Percentiles rank a stretch among this genome's conserved stretches.
Evolutionary conservation across 2,329 filamentous ascomycete species (phyloP).

Genomic region (Fusarium tricinctum): DNA sequence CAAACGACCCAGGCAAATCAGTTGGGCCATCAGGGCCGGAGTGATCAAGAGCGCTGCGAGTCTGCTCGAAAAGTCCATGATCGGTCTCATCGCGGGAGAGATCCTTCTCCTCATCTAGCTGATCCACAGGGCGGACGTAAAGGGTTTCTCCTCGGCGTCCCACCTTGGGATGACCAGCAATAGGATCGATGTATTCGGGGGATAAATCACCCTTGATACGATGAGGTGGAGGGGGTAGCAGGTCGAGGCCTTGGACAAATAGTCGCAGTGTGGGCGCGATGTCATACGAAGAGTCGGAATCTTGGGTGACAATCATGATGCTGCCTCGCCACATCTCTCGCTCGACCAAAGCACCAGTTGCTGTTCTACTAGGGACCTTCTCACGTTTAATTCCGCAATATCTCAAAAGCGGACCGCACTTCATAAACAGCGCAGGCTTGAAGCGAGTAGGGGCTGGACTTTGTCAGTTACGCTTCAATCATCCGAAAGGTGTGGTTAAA

Average conservation of each 20-base stretch:
- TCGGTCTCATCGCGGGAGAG: conserved; percentile 85
- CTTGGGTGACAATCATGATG: conserved; percentile 94
- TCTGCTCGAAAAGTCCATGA: conserved; percentile 83
- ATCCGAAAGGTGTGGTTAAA: background rate
- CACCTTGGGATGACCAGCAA: conserved; percentile 88
- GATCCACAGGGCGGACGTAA: conserved; percentile 90
- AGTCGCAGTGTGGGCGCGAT: conserved; percentile 83
- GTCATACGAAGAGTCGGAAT: conserved; percentile 85
- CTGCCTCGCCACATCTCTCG: conserved; percentile 92
- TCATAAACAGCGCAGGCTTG: conserved; percentile 85
- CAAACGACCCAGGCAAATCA: conserved; percentile 67
- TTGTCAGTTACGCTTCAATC: conserved; percentile 24
- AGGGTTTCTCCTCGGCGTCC: conserved; percentile 87
- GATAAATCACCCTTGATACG: conserved; percentile 76
- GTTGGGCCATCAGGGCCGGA: conserved; percentile 57
- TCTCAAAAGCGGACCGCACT: conserved; percentile 89
- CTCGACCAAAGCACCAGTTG: conserved; percentile 57
- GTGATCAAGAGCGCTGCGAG: conserved; percentile 66
- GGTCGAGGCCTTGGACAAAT: conserved; percentile 87
- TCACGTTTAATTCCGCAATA: conserved; percentile 87
- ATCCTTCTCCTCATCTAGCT: conserved; percentile 82
- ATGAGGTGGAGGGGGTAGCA: conserved; percentile 82
- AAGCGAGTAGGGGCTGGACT: conserved; percentile 76
- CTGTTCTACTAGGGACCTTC: conserved; percentile 56
- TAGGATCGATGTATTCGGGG: conserved; percentile 88